Evolutionary conservation across 1,139 yeast genomes (phyloP).

Genomic region (Taphrina deformans): DNA sequence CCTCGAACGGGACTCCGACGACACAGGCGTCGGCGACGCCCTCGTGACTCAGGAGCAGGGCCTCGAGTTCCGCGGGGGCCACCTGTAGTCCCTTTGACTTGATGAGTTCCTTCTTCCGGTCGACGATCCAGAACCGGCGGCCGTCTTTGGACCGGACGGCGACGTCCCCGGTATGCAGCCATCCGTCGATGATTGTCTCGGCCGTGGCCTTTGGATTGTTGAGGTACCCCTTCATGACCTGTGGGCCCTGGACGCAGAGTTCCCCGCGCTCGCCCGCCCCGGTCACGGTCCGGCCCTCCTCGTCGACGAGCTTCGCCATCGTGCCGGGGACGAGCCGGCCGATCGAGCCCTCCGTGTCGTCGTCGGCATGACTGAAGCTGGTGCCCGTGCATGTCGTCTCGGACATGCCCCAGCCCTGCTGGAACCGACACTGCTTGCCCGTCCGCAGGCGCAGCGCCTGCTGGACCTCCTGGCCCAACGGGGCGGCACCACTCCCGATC

Average conservation of each 20-base stretch:
- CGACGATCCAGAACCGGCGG: slow-evolving; percentile 56
- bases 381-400: slow-evolving; percentile 31
- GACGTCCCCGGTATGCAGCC: slow-evolving; percentile 66
- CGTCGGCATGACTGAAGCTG: slow-evolving; percentile 41
- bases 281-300: slow-evolving; percentile 54
- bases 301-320: slow-evolving; percentile 52
- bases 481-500: slow-evolving; percentile 48
- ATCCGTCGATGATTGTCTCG: slow-evolving; percentile 54
- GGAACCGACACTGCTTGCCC: slow-evolving; percentile 22
- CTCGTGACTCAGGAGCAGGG: slow-evolving; percentile 54
- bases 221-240: slow-evolving; percentile 64
- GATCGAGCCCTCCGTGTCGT: slow-evolving; percentile 47
- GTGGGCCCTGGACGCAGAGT: slow-evolving; percentile 70
- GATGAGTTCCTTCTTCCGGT: slow-evolving; percentile 68
- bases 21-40: slow-evolving; percentile 47
- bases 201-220: slow-evolving; percentile 45
- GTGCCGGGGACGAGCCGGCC: slow-evolving; percentile 52
- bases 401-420: slow-evolving; percentile 36
- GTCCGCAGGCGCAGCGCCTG: slow-evolving; percentile 18
- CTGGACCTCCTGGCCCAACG: slow-evolving; percentile 40
- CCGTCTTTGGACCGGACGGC: slow-evolving; percentile 55
- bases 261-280: slow-evolving; percentile 64
- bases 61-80: slow-evolving; percentile 78
- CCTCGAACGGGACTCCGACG: slow-evolving; percentile 44
- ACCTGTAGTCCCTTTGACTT: slow-evolving; percentile 72